Percentiles rank a stretch among this genome's conserved stretches.
phyloP scores from a whole-genome alignment of 2,329 filamentous ascomycete species.

The Aureobasidium melanogenum region DNA sequence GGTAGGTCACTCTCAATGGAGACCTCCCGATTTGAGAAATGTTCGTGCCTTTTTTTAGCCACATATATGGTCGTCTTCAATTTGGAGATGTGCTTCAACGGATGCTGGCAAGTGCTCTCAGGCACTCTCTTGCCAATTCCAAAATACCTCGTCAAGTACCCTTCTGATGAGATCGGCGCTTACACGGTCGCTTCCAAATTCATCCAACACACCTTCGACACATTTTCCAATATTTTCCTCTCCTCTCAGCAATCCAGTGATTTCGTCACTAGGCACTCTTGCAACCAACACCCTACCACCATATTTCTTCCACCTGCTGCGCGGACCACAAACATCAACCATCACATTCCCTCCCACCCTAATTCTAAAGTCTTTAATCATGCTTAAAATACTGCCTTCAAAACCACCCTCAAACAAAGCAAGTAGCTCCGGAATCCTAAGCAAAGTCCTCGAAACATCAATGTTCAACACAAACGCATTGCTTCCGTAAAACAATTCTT shows the following conservation, averaged over 20 bases:
- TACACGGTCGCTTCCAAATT: background rate
- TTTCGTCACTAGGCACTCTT: background rate
- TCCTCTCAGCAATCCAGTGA: background rate
- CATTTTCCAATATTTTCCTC: background rate
- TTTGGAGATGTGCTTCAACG: too few species aligned
- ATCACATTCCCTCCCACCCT: background rate
- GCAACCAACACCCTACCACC: background rate
- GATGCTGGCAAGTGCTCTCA: too few species aligned
- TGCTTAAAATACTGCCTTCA: background rate
- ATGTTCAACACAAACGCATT: slow-evolving; percentile 1
- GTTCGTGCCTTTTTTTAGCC: too few species aligned
- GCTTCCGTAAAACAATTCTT: background rate
- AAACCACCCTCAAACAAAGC: background rate
- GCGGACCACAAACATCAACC: background rate
- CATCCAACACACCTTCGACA: background rate
- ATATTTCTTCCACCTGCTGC: background rate
- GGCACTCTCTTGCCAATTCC: background rate
- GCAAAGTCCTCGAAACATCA: background rate
- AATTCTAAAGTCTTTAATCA: background rate
- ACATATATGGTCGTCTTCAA: too few species aligned
- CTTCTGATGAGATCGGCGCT: background rate
- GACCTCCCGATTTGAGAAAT: too few species aligned
- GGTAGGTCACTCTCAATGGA: too few species aligned
- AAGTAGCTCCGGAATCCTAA: background rate
- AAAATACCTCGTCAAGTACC: background rate